Evolutionary conservation across 495 filamentous ascomycete genomes (phyloP), one percentile per base, ranked within the genome.

Genomic region (Penicillium goetzii): DNA sequence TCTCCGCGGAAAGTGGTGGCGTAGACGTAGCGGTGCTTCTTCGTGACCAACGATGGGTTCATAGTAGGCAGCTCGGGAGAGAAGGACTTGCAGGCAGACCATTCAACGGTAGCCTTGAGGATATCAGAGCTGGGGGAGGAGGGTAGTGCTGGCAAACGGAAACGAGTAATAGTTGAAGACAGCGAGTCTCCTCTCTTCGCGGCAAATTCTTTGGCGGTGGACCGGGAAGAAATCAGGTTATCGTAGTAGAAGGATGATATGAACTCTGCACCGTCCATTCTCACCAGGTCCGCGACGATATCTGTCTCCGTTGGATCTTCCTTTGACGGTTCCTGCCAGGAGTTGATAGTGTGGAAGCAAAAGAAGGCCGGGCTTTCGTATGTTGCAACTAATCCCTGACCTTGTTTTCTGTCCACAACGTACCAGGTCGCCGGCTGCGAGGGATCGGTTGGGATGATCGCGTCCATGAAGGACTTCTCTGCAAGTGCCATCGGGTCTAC

Each of bases 331-430:
- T 90, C 85, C 63, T 92, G 86, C 74, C 86, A 93, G 0, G 90
- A 83, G 66, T 93, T 93, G 67, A 91, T 78, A 6, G 86, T 83
- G 75, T 94, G 90, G 74, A 93, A 93, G 73, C 82, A 85, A 78
- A 92, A 94, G 59, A 88, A 87, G 0, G 87, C 81, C 0, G 79
- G 76, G 26, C 79, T 85, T 32, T 88, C 82, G 68, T 84, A 89
- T 19, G 73, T 80, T 6, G 79, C 85, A 1, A 90, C 79, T 0
- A 91, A 74, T 4, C 88, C 87, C n/a, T 75, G 68, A 9, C 74
- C 77, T 3, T 65, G 59, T 30, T 68, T 74, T 53, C 85, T 82
- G 66, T 93, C 90, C 43, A 93, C 71, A 4, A 93, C 80, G 61
- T 89, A 87, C 90, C 91, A 94, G 17, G 62, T 82, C 25, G 84